Evolutionary conservation across 2,329 filamentous ascomycete genomes (phyloP).

Genomic region (Whalleya microplaca): DNA sequence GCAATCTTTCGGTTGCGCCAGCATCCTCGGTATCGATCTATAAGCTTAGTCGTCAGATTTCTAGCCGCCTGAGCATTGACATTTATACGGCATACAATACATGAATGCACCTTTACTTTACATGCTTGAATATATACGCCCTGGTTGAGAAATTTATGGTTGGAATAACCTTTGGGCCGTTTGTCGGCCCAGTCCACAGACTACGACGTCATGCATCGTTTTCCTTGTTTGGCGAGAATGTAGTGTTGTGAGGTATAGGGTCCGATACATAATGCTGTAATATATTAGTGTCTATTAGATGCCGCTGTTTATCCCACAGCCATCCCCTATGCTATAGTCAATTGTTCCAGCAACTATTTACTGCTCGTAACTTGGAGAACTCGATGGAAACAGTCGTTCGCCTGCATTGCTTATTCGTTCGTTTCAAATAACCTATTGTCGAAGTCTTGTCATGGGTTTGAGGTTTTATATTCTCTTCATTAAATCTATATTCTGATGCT

Average conservation of each 20-base stretch:
- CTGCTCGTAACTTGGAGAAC: no score
- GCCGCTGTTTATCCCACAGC: slow-evolving; percentile 9
- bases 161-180: slow-evolving; percentile 10
- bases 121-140: slow-evolving; percentile 18
- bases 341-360: no score
- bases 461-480: no score
- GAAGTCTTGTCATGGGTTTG: no score
- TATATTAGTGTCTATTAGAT: slow-evolving; percentile 47
- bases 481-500: no score
- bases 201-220: slow-evolving; percentile 9
- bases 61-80: not conserved
- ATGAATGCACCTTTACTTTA: slow-evolving; percentile 27
- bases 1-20: slow-evolving; percentile 62
- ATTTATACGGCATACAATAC: slow-evolving; percentile 12
- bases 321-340: no score
- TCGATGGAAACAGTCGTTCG: no score
- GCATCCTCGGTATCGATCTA: slow-evolving; percentile 29
- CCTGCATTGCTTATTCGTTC: no score
- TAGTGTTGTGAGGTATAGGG: slow-evolving; percentile 34
- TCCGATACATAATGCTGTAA: slow-evolving; percentile 50
- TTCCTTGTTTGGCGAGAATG: slow-evolving; percentile 12
- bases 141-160: slow-evolving; percentile 12
- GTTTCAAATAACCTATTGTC: no score
- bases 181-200: not conserved
- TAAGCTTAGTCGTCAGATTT: no score